Percentiles rank a stretch among this genome's conserved stretches.
These are phyloP conservation scores for Nicotiana sylvestris DNA, from an alignment of 257 asterid species.

Conservation along the genomic window DNA sequence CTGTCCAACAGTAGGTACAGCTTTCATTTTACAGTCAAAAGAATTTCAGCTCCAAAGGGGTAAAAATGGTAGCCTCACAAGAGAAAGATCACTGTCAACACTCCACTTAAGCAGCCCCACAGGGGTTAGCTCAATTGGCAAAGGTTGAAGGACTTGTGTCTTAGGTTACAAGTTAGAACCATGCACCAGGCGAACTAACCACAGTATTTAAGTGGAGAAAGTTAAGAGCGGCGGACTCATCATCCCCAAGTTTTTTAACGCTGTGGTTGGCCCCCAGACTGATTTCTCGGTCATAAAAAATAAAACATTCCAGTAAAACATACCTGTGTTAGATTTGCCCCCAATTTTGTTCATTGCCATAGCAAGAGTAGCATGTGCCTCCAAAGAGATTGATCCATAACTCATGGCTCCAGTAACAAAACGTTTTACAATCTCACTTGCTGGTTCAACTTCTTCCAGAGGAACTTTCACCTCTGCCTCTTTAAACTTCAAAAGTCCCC, in stretches of 20 bases:
- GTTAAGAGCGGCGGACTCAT: no score
- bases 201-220: no score
- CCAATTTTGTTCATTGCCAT: constrained; percentile 92
- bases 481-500: constrained; percentile 94
- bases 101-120: not conserved
- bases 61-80: not conserved
- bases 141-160: no score
- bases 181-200: no score
- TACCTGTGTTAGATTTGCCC: constrained; percentile 97
- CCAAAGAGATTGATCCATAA: constrained; percentile 95
- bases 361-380: constrained; percentile 94
- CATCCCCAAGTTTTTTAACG: no score
- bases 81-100: not conserved
- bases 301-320: not conserved
- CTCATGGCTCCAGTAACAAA: constrained; percentile 99
- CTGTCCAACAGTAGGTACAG: constrained; percentile 29
- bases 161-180: no score
- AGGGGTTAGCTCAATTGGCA: no score
- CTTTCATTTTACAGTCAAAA: not conserved
- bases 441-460: constrained; percentile 85
- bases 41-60: not conserved
- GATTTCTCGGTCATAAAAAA: no score
- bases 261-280: no score
- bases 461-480: constrained; percentile 60
- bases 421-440: constrained; percentile 90